phyloP scores from a whole-genome alignment of 164 flowering plant species.

The Santalum album region DNA sequence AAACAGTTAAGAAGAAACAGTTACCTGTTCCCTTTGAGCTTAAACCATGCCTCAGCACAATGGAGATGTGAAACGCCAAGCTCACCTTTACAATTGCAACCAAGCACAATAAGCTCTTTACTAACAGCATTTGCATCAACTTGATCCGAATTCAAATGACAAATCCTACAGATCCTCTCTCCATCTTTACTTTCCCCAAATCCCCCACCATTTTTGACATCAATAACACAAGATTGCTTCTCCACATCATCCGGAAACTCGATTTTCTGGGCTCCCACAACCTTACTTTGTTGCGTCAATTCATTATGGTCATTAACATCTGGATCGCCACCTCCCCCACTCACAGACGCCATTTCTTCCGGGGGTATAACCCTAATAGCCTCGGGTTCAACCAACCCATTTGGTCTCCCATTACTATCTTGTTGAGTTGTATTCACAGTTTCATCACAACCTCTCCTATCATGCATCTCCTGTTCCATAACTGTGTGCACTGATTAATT shows the following conservation, averaged over 20 bases:
- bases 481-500: conserved; percentile 2
- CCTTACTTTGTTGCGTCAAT: conserved; percentile 12
- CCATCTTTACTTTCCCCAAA: conserved; percentile 22
- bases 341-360: conserved; percentile 9
- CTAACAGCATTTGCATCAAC: conserved; percentile 5
- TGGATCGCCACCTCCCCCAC: conserved; percentile 4
- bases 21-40: conserved; percentile 81
- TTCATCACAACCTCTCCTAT: neutral
- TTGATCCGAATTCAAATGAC: conserved; percentile 60
- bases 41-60: conserved; percentile 95
- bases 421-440: conserved; percentile 2
- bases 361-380: conserved; percentile 13
- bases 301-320: conserved; percentile 10
- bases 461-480: conserved; percentile 5
- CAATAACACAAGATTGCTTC: conserved; percentile 26
- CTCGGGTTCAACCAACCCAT: conserved; percentile 7
- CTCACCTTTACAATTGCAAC: conserved; percentile 81
- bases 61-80: conserved; percentile 63
- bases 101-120: conserved; percentile 50
- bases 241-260: conserved; percentile 20
- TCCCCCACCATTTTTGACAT: conserved; percentile 17
- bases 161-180: conserved; percentile 69
- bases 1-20: neutral
- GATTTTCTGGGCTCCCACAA: conserved; percentile 12
- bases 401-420: neutral